These are phyloP conservation scores for Punctularia strigosozonata DNA, from an alignment of 768 basidiomycete species.

Conservation along the genomic window DNA sequence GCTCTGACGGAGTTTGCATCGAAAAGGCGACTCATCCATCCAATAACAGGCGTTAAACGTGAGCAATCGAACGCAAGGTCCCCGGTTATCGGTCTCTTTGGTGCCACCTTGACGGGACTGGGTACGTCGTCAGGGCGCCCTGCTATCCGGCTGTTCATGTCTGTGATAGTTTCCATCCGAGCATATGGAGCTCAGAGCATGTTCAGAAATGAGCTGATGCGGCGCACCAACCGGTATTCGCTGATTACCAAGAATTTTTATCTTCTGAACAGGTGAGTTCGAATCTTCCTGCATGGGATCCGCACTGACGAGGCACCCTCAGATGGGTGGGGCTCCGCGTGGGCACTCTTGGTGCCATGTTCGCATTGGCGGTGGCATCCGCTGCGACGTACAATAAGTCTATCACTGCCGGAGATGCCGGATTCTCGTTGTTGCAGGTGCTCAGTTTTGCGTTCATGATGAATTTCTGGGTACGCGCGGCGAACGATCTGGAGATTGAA, in stretches of 20 bases:
- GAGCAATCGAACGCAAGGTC: not conserved
- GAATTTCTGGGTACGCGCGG: constrained; percentile 23
- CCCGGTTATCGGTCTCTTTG: constrained; percentile 14
- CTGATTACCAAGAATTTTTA: constrained; percentile 36
- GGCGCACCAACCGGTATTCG: constrained; percentile 42
- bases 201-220: constrained; percentile 32
- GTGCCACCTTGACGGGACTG: constrained; percentile 48
- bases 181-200: constrained; percentile 49
- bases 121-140: constrained; percentile 9
- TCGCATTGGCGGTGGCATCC: constrained; percentile 40
- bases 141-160: not conserved
- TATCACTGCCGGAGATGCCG: constrained; percentile 27
- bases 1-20: too few relatives aligned
- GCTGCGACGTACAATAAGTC: constrained; percentile 36
- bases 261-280: constrained; percentile 30
- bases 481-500: constrained; percentile 34
- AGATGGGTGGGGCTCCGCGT: constrained; percentile 36
- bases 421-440: constrained; percentile 45
- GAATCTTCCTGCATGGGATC: not conserved
- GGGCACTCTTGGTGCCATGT: constrained; percentile 44
- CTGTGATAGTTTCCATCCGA: constrained; percentile 37
- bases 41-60: not conserved
- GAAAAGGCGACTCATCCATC: too few relatives aligned
- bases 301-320: not conserved
- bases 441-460: constrained; percentile 15